These are phyloP conservation scores for Aspergillus calidoustus DNA, from an alignment of 2,329 filamentous ascomycete genomes.

Conservation along the genomic window DNA sequence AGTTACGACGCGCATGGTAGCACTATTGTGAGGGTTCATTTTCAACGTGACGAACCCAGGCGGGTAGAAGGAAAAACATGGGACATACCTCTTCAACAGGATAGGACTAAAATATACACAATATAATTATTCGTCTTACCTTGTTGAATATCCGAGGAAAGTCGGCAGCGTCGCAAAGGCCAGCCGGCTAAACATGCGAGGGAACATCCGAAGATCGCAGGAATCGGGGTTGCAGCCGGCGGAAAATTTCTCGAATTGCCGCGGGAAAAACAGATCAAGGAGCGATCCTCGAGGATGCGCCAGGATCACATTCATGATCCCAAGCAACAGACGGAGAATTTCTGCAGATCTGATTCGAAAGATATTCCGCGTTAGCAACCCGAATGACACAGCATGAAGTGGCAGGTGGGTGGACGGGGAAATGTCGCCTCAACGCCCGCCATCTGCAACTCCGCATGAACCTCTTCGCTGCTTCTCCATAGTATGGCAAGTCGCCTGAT, in stretches of 20 bases:
- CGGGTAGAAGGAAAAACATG: conserved; percentile 3
- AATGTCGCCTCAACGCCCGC: conserved; percentile 8
- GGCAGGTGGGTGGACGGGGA: background rate
- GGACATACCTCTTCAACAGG: conserved; percentile 18
- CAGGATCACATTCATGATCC: background rate
- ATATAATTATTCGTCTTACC: background rate
- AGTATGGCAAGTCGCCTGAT: conserved; percentile 13
- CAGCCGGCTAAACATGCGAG: conserved; percentile 10
- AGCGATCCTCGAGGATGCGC: background rate
- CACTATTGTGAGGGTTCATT: conserved; percentile 18
- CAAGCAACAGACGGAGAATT: background rate
- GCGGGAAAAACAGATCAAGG: conserved; percentile 14
- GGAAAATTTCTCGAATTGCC: conserved; percentile 10
- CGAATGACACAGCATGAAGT: conserved; percentile 1
- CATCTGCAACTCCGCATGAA: conserved; percentile 14
- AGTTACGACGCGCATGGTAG: conserved; percentile 13
- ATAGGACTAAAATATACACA: conserved; percentile 9
- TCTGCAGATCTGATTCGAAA: background rate
- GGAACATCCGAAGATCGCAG: conserved; percentile 21
- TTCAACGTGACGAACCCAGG: conserved; percentile 17
- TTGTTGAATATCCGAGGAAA: background rate
- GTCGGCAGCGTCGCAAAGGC: conserved; percentile 1
- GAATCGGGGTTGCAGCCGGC: conserved; percentile 13
- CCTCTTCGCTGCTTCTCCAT: conserved; percentile 1
- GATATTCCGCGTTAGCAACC: conserved; percentile 1